These are phyloP conservation scores for Chaetomiaceae sp. DNA, from an alignment of 2,329 filamentous ascomycete genomes.

Conservation along the genomic window DNA sequence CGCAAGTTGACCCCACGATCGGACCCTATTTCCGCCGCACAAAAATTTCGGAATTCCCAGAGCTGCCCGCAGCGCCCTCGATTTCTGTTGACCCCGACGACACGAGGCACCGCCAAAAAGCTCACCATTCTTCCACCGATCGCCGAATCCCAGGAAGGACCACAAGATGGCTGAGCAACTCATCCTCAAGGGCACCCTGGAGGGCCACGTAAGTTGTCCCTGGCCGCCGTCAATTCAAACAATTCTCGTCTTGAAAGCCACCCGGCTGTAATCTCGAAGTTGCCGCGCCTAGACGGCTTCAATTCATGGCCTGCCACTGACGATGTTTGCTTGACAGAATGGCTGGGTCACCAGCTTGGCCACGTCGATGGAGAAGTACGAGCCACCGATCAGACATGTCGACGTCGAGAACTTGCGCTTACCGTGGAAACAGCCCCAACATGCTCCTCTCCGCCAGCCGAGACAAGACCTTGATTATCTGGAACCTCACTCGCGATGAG, in stretches of 20 bases:
- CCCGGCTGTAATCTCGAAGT: conserved; percentile 3
- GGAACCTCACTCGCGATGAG: conserved; percentile 99
- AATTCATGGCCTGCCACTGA: conserved; percentile 25
- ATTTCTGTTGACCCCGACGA: conserved; percentile 29
- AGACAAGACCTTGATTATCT: conserved; percentile 99
- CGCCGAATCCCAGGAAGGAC: conserved; percentile 38
- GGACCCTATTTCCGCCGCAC: conserved; percentile 52
- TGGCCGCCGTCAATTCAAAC: conserved; percentile 22
- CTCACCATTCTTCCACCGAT: conserved; percentile 38
- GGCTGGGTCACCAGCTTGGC: conserved; percentile 99
- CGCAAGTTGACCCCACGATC: conserved; percentile 29
- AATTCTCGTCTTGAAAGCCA: conserved; percentile 23
- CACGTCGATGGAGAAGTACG: conserved; percentile 98
- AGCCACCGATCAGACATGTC: conserved; percentile 22
- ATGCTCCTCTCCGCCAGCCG: conserved; percentile 97
- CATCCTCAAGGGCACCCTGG: conserved; percentile 93
- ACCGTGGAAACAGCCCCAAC: conserved; percentile 67
- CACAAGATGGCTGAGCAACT: conserved; percentile 81
- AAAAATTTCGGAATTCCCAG: conserved; percentile 45
- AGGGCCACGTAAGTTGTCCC: conserved; percentile 74
- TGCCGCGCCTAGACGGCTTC: background rate
- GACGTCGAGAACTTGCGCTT: conserved; percentile 25
- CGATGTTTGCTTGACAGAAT: conserved; percentile 51
- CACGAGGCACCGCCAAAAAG: conserved; percentile 26
- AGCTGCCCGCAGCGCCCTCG: conserved; percentile 29